A percentile compares a stretch with the other conserved stretches of the same genome.
Evolutionary conservation across 306 rosid genomes (phyloP).

Genomic region (Medicago arabica): DNA sequence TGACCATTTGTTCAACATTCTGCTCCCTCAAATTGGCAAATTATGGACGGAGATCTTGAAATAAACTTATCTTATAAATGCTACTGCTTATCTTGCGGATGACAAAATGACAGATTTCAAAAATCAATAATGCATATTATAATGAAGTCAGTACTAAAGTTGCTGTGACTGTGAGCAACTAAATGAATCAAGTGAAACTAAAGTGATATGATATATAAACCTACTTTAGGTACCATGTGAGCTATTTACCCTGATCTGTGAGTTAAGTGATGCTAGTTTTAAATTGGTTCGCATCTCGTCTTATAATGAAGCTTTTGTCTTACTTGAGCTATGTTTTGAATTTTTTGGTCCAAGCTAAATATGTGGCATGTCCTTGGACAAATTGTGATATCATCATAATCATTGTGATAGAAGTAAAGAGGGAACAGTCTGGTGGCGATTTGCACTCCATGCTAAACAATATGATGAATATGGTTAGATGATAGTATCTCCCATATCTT

Average conservation of each 20-base stretch:
- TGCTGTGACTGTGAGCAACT: not conserved
- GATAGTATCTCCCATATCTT: slow-evolving; percentile 1
- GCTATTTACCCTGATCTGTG: slow-evolving; percentile 4
- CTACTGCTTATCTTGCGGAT: slow-evolving; percentile 3
- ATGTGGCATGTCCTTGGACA: not conserved
- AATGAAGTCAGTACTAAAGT: slow-evolving; percentile 19
- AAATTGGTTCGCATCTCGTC: not conserved
- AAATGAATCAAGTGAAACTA: slow-evolving; percentile 30
- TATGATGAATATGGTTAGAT: slow-evolving; percentile 2
- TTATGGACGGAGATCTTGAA: slow-evolving; percentile 7
- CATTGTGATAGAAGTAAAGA: slow-evolving; percentile 4
- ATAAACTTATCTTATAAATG: slow-evolving; percentile 17
- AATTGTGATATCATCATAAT: slow-evolving; percentile 6
- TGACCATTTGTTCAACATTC: slow-evolving; percentile 10
- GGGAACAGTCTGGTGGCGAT: slow-evolving; percentile 2
- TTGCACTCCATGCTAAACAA: slow-evolving; percentile 26
- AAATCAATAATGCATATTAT: slow-evolving; percentile 18
- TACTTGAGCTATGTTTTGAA: not conserved
- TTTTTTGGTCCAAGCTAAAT: slow-evolving; percentile 2
- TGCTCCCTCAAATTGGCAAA: slow-evolving; percentile 11
- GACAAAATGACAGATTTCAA: slow-evolving; percentile 28
- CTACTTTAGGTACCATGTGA: slow-evolving; percentile 15
- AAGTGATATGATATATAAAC: slow-evolving; percentile 27
- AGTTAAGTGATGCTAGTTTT: not conserved
- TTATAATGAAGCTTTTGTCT: slow-evolving; percentile 15